Percentiles rank a stretch among this genome's conserved stretches.
phyloP scores from a whole-genome alignment of 371 early-diverging fungal genomes.

The Circinella umbellata region DNA sequence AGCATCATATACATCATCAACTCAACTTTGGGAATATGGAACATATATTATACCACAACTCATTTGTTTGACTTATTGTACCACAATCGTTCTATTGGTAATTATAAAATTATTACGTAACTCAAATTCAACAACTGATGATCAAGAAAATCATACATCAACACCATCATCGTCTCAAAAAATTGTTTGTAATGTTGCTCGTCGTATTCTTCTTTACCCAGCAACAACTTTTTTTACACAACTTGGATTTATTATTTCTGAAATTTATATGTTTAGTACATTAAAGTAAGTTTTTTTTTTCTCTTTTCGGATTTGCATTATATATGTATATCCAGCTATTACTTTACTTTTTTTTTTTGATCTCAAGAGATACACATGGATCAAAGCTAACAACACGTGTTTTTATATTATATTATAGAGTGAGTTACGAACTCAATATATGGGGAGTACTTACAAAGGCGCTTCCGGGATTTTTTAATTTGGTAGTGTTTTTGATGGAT shows the following conservation, averaged over 20 bases:
- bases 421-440: slow-evolving; percentile 28
- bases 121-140: slow-evolving; percentile 9
- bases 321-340: too few relatives aligned
- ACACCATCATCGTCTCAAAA: neutral
- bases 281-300: slow-evolving; percentile 13
- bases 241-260: slow-evolving; percentile 31
- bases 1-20: slow-evolving; percentile 23
- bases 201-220: slow-evolving; percentile 33
- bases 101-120: slow-evolving; percentile 17
- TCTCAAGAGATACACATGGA: too few relatives aligned
- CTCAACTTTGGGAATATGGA: slow-evolving; percentile 26
- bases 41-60: slow-evolving; percentile 26
- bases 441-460: slow-evolving; percentile 28
- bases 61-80: slow-evolving; percentile 22
- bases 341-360: too few relatives aligned
- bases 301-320: too few relatives aligned
- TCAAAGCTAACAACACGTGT: neutral
- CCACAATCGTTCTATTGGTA: slow-evolving; percentile 20
- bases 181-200: slow-evolving; percentile 25
- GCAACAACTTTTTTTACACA: slow-evolving; percentile 27
- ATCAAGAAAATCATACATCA: slow-evolving; percentile 5
- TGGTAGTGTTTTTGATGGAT: slow-evolving; percentile 29
- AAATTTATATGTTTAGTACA: slow-evolving; percentile 24
- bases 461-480: slow-evolving; percentile 29
- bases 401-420: slow-evolving; percentile 2